A percentile compares a stretch with the other conserved stretches of the same genome.
Conservation (phyloP, 2,329 filamentous ascomycete species). For the Aspergillus sp. region DNA sequence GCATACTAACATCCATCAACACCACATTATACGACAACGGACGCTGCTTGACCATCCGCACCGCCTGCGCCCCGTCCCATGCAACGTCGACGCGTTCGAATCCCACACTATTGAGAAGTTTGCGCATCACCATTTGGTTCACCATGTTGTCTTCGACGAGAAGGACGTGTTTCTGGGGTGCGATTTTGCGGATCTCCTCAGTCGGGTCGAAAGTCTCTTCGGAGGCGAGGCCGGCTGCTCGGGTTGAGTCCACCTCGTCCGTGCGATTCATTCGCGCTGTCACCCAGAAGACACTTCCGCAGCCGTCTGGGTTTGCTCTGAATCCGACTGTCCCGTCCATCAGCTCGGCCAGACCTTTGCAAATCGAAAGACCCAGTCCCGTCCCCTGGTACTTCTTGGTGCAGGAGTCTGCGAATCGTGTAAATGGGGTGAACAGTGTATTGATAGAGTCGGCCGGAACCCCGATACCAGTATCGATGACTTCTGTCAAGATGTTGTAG, state of each 20-base stretch:
- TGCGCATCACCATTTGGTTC: slow-evolving; percentile 38
- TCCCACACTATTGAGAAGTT: slow-evolving; percentile 32
- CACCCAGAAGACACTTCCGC: slow-evolving; percentile 50
- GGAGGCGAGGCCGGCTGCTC: slow-evolving; percentile 13
- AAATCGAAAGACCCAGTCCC: slow-evolving; percentile 52
- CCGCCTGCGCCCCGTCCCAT: slow-evolving; percentile 40
- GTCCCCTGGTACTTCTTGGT: slow-evolving; percentile 51
- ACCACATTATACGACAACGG: slow-evolving; percentile 39
- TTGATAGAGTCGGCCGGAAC: slow-evolving; percentile 40
- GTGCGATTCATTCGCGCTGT: slow-evolving; percentile 38
- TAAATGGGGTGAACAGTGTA: slow-evolving; percentile 51
- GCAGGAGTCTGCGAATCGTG: slow-evolving; percentile 49
- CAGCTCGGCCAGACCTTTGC: slow-evolving; percentile 50
- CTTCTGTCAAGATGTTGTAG: slow-evolving; percentile 46
- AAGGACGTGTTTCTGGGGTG: slow-evolving; percentile 35
- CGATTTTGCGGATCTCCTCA: slow-evolving; percentile 29
- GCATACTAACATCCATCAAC: slow-evolving; percentile 46
- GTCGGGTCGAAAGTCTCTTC: slow-evolving; percentile 12
- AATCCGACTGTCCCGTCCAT: slow-evolving; percentile 51
- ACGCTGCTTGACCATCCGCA: slow-evolving; percentile 36
- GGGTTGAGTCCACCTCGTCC: slow-evolving; percentile 23
- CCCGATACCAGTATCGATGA: slow-evolving; percentile 51
- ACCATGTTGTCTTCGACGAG: slow-evolving; percentile 40
- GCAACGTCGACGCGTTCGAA: slow-evolving; percentile 39
- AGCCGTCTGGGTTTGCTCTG: slow-evolving; percentile 37